Conservation (phyloP, 768 basidiomycete genomes). For the Tylopilus balloui region DNA sequence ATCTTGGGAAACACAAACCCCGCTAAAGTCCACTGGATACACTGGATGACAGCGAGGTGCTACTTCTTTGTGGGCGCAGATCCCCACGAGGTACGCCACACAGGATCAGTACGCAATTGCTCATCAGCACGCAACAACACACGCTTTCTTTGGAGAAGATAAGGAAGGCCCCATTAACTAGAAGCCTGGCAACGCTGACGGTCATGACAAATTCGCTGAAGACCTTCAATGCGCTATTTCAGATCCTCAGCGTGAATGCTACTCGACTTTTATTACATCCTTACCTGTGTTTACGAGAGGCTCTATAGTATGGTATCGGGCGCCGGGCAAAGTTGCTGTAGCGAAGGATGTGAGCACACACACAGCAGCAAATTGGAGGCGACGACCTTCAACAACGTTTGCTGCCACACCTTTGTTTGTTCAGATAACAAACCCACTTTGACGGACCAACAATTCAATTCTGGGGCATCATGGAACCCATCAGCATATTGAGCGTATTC, state of each 20-base stretch:
- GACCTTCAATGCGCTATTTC: too few relatives aligned
- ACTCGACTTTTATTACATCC: too few relatives aligned
- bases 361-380: too few relatives aligned
- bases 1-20: neutral
- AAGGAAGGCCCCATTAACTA: neutral
- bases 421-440: neutral
- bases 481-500: neutral
- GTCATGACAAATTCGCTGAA: too few relatives aligned
- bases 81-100: neutral
- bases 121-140: neutral
- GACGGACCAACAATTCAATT: neutral
- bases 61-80: slow-evolving; percentile 8
- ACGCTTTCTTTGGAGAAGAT: neutral
- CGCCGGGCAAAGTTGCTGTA: too few relatives aligned
- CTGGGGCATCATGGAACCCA: neutral
- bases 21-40: neutral
- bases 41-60: neutral
- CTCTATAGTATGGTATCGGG: too few relatives aligned
- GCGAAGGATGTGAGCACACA: too few relatives aligned
- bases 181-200: too few relatives aligned
- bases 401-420: neutral
- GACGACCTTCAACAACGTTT: too few relatives aligned
- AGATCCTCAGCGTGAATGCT: too few relatives aligned
- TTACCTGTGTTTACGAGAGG: too few relatives aligned
- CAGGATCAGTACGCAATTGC: neutral